Base-by-base conservation (phyloP, 1,284 basidiomycete species). In the Pisolithus thermaeus region DNA sequence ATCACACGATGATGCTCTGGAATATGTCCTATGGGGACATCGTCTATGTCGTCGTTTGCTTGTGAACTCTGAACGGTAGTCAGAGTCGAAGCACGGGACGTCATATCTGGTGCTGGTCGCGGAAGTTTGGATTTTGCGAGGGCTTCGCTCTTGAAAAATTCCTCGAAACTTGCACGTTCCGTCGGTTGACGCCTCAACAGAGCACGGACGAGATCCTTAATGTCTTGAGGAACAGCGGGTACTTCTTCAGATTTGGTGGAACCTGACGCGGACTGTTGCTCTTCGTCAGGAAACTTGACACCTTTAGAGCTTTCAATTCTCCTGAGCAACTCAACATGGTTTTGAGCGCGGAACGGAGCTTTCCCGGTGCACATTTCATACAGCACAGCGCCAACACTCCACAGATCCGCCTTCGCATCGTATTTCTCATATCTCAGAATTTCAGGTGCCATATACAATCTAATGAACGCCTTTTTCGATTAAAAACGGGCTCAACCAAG, bases 371-470 rank as follows among this genome's bases (percentile, higher is more conserved):
- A 78, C 88, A 97, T 98, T 70, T 99, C 97, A 70, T 87, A 99
- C 1, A 98, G 74, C 3, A 99, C 96, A 0, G 97, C 94, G 7
- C 96, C 97, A 30, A 98, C 92, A 6, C 92, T 96, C 96, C 96
- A 99, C 1, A 99, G 76, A 65, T 99, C 96, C 1, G 92, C 96
- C 67, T 95, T 97, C 23, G 94, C 94, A 66, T 97, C 94, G 69
- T 99, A 98, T 70, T 96, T 97, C 72, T 99, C 90, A 68, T 97
- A 97, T 20, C 92, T 83, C 18, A 99, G 74, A 58, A 99, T 99
- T 71, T 99, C 96, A 0, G 96, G 96, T 0, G 97, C 96, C 96
- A 99, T 99, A 72, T 99, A 99, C 30, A 99, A 73, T 44, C 90
- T 92, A 30, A 20, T 32, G 8, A 30, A 18, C 14, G 23, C 11